Percentiles rank a stretch among this genome's conserved stretches.
phyloP scores from a whole-genome alignment of 2,329 filamentous ascomycete genomes.

The Hymenoscyphus scutula region DNA sequence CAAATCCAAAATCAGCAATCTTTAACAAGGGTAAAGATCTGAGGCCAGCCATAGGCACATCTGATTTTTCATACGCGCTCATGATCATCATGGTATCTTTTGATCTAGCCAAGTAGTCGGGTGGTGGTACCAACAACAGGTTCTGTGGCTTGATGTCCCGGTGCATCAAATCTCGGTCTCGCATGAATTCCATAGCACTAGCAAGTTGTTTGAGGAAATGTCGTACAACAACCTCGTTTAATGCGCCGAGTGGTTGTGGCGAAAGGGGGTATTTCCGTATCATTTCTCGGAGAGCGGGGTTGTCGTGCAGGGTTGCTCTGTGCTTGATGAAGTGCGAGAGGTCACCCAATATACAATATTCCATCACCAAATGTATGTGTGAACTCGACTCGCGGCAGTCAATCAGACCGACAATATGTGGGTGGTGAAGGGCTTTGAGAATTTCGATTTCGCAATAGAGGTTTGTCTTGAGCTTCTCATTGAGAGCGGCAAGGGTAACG shows the following conservation, averaged over 20 bases:
- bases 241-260: conserved; percentile 64
- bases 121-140: conserved; percentile 80
- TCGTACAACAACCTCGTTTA: conserved; percentile 93
- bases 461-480: conserved; percentile 95
- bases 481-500: conserved; percentile 84
- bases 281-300: conserved; percentile 84
- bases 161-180: conserved; percentile 84
- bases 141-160: conserved; percentile 98
- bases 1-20: conserved; percentile 98
- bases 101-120: conserved; percentile 62
- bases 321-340: conserved; percentile 96
- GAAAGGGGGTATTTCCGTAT: conserved; percentile 89
- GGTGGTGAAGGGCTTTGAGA: conserved; percentile 87
- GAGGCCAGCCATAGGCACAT: conserved; percentile 78
- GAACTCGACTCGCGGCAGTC: conserved; percentile 84
- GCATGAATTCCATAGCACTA: conserved; percentile 86
- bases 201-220: conserved; percentile 95
- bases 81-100: conserved; percentile 68
- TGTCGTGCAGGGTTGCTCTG: conserved; percentile 73
- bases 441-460: conserved; percentile 95
- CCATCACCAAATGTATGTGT: conserved; percentile 97
- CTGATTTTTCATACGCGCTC: conserved; percentile 72
- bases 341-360: conserved; percentile 95
- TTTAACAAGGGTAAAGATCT: conserved; percentile 91
- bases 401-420: conserved; percentile 94